A percentile compares a stretch with the other conserved stretches of the same genome.
These are phyloP conservation scores for Pulveroboletus sp. DNA, from an alignment of 1,284 basidiomycete species.

Conservation along the genomic window DNA sequence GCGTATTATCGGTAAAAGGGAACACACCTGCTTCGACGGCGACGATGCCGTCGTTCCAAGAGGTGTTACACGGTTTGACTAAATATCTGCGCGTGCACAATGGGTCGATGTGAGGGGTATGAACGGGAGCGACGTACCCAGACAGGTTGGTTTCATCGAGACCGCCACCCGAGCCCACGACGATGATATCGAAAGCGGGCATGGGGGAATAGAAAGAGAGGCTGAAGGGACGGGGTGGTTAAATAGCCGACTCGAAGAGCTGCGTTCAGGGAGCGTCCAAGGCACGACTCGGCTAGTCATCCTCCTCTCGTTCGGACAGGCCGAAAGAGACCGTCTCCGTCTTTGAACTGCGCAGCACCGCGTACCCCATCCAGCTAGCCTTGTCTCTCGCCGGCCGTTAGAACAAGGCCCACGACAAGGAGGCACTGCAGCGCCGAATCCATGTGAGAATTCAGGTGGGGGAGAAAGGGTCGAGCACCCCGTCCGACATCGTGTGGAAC, in stretches of 20 bases:
- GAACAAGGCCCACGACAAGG: constrained; percentile 7
- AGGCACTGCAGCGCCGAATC: neutral
- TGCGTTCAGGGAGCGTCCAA: constrained; percentile 9
- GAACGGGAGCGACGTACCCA: constrained; percentile 43
- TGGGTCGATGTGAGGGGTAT: neutral
- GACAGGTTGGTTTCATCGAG: constrained; percentile 74
- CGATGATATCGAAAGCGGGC: constrained; percentile 64
- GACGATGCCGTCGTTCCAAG: constrained; percentile 67
- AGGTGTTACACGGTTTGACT: constrained; percentile 51
- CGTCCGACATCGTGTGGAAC: no score
- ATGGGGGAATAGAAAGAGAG: constrained; percentile 18
- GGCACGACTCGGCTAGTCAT: constrained; percentile 23
- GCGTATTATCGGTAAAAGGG: neutral
- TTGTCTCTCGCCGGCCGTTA: neutral
- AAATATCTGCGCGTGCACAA: constrained; percentile 51
- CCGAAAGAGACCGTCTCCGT: neutral
- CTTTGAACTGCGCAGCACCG: neutral
- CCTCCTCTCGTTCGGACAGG: neutral
- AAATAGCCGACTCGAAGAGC: neutral
- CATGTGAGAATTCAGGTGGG: constrained; percentile 10
- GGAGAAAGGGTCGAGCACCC: constrained; percentile 1
- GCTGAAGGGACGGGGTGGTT: neutral
- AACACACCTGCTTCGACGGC: constrained; percentile 69
- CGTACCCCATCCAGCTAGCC: neutral
- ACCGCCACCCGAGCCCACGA: constrained; percentile 74